A percentile compares a stretch with the other conserved stretches of the same genome.
These are phyloP conservation scores for Gynochthodes officinalis DNA, from an alignment of 257 asterid species.

Conservation along the genomic window DNA sequence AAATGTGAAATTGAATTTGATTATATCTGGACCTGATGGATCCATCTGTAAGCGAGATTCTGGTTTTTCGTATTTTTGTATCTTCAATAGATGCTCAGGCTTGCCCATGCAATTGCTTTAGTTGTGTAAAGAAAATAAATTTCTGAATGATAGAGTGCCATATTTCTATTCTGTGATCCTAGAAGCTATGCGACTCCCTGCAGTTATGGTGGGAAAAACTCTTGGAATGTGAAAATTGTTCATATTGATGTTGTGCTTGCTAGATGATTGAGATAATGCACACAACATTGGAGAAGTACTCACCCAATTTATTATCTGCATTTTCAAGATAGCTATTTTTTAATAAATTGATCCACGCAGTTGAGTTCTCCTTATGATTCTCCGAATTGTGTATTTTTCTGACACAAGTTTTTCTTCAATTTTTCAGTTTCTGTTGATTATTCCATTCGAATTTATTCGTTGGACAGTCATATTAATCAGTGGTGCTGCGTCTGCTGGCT, in stretches of 20 bases:
- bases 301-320: not conserved
- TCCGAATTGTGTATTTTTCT: not conserved
- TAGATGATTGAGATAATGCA: not conserved
- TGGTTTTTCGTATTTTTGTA: not conserved
- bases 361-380: not conserved
- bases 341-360: not conserved
- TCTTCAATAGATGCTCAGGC: not conserved
- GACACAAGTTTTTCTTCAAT: not conserved
- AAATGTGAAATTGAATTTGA: not conserved
- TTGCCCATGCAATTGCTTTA: not conserved
- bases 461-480: slow-evolving; percentile 65
- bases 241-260: not conserved
- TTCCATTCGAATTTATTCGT: slow-evolving; percentile 69
- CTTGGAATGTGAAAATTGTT: slow-evolving; percentile 1
- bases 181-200: not conserved
- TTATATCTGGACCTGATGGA: not conserved
- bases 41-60: not conserved
- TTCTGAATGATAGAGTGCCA: not conserved
- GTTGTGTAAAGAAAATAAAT: not conserved
- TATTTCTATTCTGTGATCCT: not conserved
- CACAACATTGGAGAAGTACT: not conserved
- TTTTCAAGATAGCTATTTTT: not conserved
- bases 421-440: slow-evolving; percentile 66
- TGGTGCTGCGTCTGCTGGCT: slow-evolving; percentile 75
- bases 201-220: not conserved